Base-by-base conservation (phyloP, 2,329 filamentous ascomycete genomes). In the Ceratocystis diversiconidia region DNA sequence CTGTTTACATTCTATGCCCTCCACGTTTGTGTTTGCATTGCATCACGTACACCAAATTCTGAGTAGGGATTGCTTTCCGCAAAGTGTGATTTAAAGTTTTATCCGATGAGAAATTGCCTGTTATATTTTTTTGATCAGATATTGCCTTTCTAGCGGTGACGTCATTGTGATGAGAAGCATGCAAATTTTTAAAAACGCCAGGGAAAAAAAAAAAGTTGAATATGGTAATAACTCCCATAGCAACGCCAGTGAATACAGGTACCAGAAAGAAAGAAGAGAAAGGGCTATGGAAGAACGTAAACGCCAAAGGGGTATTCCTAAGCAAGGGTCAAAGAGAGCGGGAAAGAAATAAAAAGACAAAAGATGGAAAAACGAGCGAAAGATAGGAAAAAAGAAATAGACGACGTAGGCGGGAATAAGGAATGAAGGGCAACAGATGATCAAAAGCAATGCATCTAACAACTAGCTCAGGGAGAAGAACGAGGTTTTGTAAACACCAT, bases 401-500 rank as follows among this genome's bases (percentile, higher is more conserved):
- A 15, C 10, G 3, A 12, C 36, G 10, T 41, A 41, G 36, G 36
- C 36, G 8, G 44, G 19, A 62, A 46, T 19, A 46, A 7, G 15
- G 60, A 22, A 46, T 28, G 32, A 12, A 46, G 22, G 32, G 5
- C 5, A 1, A 12, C 22, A 30, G 7, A 28, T 32, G 41, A 30
- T 12, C 19, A 46, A 22, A 22, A 3, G 44, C n/a, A 15, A 2
- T n/a, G 6, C 36, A 4, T 15, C 3, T 12, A 41, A 41, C 36
- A 41, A 15, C 36, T 4, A 3, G 43, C 17, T 48, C 17, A 46
- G 19, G 12, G 7, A 48, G 17, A 22, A 48, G 43, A 19, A 48
- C 1, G 10, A 5, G n/a, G 32, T 48, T 65, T 65, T n/a, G 63
- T 43, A 15, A 83, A 85, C 64, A 94, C 83, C 67, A 94, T 78